Base-by-base conservation (phyloP, 352 stramenopile species). In the Halophytophthora polymorphica region DNA sequence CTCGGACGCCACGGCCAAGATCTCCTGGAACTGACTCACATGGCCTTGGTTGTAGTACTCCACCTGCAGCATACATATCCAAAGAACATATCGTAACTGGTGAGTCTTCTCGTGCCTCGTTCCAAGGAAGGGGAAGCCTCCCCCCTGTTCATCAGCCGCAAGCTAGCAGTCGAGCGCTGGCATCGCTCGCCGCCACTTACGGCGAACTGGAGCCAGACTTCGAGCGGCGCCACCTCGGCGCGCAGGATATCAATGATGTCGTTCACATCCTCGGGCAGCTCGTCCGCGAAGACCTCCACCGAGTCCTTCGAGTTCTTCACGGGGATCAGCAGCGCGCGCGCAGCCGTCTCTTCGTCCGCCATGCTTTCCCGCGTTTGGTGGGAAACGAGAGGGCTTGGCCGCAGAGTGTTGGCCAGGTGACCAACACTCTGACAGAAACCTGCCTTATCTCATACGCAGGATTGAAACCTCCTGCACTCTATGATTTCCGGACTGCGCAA, bases 191-290 rank as follows among this genome's bases (percentile, higher is more conserved):
- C 2, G 6, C 23, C 21, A 66, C 81, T 59, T 66, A 93, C 86
- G 33, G 88, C 88, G 62, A 97, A 94, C 49, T 93, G 78, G 44
- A 97, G 76, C 88, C 88, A 97, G 22, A 97, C 86, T 55, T 96
- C 74, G 41, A 97, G 72, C 52, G 88, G 87, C 56, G 88, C 88
- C 42, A 97, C 83, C 58, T 97, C 88, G 3, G 88, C 88, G 47
- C 88, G 83, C 44, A 96, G 59, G 37, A 96, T 95, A 53, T 95
- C 88, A 55, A 96, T 94, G 54, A 96, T 93, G 56, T 96, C 86
- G 64, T 93, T 95, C 8, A 93, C 85, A 50, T 96, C 88, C 17
- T 90, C 83, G 0, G 88, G 88, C 14, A 96, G 75, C 58, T 96
- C 88, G 49, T 96, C 86, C 18, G 85, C 78, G 58, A 88, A 96